Conservation (phyloP, 768 basidiomycete genomes). For the Cystofilobasidium ferigula region DNA sequence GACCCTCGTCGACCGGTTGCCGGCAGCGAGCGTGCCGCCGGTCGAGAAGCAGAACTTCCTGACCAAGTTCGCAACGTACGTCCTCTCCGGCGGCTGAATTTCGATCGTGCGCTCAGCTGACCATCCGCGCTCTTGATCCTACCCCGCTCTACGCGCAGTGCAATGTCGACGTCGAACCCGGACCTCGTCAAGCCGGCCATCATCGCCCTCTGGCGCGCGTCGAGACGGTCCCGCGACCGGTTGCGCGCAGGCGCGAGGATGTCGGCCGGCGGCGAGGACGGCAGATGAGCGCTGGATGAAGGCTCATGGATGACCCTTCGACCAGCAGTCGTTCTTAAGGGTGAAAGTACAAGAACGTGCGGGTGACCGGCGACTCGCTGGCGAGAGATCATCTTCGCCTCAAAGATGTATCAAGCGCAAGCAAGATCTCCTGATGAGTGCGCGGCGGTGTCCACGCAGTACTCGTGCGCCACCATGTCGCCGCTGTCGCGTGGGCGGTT, state of each 20-base stretch:
- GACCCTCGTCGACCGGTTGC: conserved; percentile 58
- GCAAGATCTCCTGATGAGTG: no score
- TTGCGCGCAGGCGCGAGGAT: conserved; percentile 12
- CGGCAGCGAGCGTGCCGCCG: conserved; percentile 50
- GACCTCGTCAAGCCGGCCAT: conserved; percentile 25
- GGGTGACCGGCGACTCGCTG: no score
- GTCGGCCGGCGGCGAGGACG: conserved; percentile 3
- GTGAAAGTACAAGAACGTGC: no score
- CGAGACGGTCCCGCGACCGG: conserved; percentile 21
- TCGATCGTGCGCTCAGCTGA: neutral
- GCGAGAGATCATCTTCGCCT: no score
- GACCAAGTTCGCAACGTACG: conserved; percentile 61
- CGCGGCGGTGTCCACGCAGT: no score
- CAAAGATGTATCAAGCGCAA: no score
- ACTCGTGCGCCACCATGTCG: no score
- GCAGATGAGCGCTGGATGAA: neutral
- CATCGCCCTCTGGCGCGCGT: conserved; percentile 22
- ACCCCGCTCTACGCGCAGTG: conserved; percentile 2
- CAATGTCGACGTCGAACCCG: conserved; percentile 13
- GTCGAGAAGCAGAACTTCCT: conserved; percentile 63
- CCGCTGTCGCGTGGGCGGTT: no score
- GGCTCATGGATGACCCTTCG: no score
- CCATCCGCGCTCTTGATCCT: neutral
- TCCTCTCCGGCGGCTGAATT: no score
- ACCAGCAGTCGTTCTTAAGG: no score